Evolutionary conservation across 2,329 filamentous ascomycete species (phyloP), one percentile per base, ranked within the genome.

Genomic region (Lachnellula subtilissima): DNA sequence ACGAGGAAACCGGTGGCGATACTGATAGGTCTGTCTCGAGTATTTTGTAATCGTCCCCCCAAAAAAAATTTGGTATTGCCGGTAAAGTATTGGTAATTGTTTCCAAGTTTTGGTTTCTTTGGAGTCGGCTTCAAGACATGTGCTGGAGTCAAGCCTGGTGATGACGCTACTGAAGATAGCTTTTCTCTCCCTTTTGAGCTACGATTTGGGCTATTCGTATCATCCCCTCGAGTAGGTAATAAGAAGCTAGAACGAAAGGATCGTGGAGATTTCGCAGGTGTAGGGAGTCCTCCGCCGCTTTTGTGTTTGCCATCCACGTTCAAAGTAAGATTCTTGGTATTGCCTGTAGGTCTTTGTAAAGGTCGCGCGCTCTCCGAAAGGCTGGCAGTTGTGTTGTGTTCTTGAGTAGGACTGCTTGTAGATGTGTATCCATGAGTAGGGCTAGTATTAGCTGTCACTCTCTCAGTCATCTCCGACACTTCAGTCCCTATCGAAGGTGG

Each of bases 11-110:
- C 91, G 1, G 94, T 99, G 12, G 86, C 86, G 65, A 97, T 81
- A 65, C 97, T 97, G 69, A 99, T 85, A 1, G 94, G 94, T 61
- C 87, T 83, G 64, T 95, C 88, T 64, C 85, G 84, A 37, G 94
- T 88, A 72, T 97, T 97, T 69, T 97, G 90, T 58, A 94, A 78
- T 57, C 94, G 83, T 7, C 94, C 94, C 36, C 89, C 88, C 57
- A 89, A 79, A 71, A 86, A 96, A 69, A 99, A 99, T 23, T 91
- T 78, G 0, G 91, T 96, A 69, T 97, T 99, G 47, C 94, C 94
- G 46, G 89, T 83, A 67, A 97, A 97, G 71, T 96, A 96, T 70
- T 97, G 84, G 72, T 93, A 88, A 65, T 97, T 96, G 62, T 81
- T 86, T 51, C 89, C 85, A 54, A 82, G 68, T 37, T 77, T 72